Evolutionary conservation across 1,139 yeast genomes (phyloP).

Genomic region (Debaryomycetaceae sp.): DNA sequence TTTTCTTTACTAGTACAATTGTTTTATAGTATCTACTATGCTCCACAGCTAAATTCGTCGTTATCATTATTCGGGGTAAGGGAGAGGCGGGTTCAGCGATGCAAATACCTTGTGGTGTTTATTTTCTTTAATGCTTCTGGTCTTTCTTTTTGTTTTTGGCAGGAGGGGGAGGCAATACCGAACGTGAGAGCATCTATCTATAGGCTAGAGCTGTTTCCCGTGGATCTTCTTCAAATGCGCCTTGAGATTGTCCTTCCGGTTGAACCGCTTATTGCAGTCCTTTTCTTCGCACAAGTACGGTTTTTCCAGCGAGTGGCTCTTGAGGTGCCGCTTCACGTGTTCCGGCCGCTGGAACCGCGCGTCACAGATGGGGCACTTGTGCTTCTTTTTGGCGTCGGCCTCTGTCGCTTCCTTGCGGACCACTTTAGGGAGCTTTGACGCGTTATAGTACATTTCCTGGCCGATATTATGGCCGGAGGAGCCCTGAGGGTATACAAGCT

Average conservation of each 20-base stretch:
- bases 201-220: conserved; percentile 8
- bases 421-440: conserved; percentile 2
- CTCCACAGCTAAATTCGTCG: too few species aligned
- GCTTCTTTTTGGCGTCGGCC: conserved; percentile 52
- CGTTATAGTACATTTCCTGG: conserved; percentile 1
- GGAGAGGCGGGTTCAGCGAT: too few species aligned
- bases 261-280: conserved; percentile 71
- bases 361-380: conserved; percentile 69
- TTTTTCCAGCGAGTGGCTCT: conserved; percentile 79
- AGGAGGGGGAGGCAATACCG: too few species aligned
- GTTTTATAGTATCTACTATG: too few species aligned
- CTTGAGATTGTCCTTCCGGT: conserved; percentile 35
- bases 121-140: too few species aligned
- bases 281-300: conserved; percentile 69
- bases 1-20: too few species aligned
- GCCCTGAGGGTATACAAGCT: too few species aligned
- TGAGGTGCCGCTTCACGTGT: conserved; percentile 82
- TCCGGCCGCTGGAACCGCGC: conserved; percentile 80
- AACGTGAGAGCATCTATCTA: conserved; percentile 1
- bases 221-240: conserved; percentile 64
- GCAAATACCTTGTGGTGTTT: too few species aligned
- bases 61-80: too few species aligned
- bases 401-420: conserved; percentile 10
- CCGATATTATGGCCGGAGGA: not conserved
- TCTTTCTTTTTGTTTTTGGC: too few species aligned